Evolutionary conservation across 257 asterid genomes (phyloP), one percentile per base, ranked within the genome.

Genomic region (Leonotis leonurus): DNA sequence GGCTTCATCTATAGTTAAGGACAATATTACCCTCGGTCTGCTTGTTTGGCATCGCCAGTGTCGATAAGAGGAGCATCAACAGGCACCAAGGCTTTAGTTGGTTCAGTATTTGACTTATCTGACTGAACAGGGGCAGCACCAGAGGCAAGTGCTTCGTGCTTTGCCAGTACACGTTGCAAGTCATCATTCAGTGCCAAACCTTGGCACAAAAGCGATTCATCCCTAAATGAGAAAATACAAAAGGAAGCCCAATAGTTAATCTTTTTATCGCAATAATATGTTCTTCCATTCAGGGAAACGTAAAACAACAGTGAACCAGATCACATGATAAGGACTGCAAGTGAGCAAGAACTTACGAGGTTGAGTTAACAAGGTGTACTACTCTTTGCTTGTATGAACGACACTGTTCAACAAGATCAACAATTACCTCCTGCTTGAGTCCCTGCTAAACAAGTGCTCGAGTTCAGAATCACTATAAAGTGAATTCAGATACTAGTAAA

Each of bases 371-470:
- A 66, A 92, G 96, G 82, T 92, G 97, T 18, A 92, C 97, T 54
- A 92, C 97, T 79, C 97, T 82, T 79, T 89, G 97, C 80, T 89
- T 93, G 85, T 83, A 93, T 21, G 80, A 80, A 60, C 97, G 97
- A 60, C 99, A 93, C 65, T 89, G 99, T 75, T 89, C 97, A 67
- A 93, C 99, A 78, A 93, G 75, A 77, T 89, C 99, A 72, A 89
- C 95, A 81, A 93, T 87, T 56, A 93, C 97, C 70, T 93, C 99
- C 82, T 89, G 97, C 80, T 79, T 87, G 57, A 89, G 64, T 36
- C 94, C 99, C 99, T 93, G 85, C 39, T 12, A 76, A 52, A 43
- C 64, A 66, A 41, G 33, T 25, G 70, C 56, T 51, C 5, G 33
- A 50, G 65, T 18, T 45, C n/a, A 60, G 32, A 20, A 32, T 41